A percentile compares a stretch with the other conserved stretches of the same genome.
These are phyloP conservation scores for Apiospora pterosperma DNA, from an alignment of 2,329 filamentous ascomycete species.

Conservation along the genomic window DNA sequence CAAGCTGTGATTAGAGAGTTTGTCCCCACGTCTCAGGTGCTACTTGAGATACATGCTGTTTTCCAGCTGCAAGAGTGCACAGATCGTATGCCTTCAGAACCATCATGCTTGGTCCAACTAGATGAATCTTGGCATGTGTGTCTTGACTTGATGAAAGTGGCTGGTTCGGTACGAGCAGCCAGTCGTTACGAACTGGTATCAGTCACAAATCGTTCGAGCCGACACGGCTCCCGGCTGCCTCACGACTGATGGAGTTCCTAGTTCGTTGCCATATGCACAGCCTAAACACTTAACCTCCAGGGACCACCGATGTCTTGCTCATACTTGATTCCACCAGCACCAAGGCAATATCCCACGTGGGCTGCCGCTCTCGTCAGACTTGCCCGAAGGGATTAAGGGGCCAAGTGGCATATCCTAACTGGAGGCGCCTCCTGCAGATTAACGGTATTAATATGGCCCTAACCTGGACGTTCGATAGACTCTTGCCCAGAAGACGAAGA, in stretches of 20 bases:
- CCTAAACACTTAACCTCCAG: background rate
- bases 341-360: background rate
- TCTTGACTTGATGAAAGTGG: background rate
- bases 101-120: background rate
- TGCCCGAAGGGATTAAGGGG: background rate
- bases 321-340: background rate
- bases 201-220: background rate
- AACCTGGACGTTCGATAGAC: background rate
- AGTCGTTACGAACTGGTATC: background rate
- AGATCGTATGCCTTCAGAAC: background rate
- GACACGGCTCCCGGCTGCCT: background rate
- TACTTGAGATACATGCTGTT: background rate
- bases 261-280: background rate
- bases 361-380: background rate
- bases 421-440: background rate
- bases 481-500: background rate
- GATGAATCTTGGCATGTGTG: background rate
- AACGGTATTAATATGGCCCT: background rate
- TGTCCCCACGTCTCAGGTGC: background rate
- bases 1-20: background rate
- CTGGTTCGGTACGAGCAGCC: background rate
- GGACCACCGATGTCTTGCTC: background rate
- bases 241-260: background rate
- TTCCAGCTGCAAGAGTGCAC: background rate
- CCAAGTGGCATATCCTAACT: background rate